phyloP scores from a whole-genome alignment of 2,329 filamentous ascomycete species.

The Fusarium mundagurra region DNA sequence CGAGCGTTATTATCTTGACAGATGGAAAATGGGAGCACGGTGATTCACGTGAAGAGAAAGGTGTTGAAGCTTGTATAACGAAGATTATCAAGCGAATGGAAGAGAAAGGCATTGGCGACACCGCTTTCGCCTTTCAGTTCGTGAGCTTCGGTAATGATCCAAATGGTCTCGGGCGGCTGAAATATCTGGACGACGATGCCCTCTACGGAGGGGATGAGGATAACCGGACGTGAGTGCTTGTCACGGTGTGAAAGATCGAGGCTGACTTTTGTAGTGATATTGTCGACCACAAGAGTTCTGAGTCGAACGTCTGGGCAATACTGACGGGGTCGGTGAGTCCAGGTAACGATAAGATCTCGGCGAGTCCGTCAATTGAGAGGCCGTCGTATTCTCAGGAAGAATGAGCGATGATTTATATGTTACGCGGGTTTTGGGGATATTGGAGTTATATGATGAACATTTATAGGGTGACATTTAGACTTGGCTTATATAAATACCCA shows the following conservation, averaged over 20 bases:
- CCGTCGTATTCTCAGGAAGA: not conserved
- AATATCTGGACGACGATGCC: constrained; percentile 15
- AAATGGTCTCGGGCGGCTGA: not conserved
- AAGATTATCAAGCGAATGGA: not conserved
- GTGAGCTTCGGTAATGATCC: constrained; percentile 22
- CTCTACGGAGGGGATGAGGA: not conserved
- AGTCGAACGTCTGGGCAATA: constrained; percentile 9
- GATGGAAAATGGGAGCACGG: constrained; percentile 8
- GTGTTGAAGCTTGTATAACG: not conserved
- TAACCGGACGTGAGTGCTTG: not conserved
- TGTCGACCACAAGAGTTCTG: constrained; percentile 17
- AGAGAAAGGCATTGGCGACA: not conserved
- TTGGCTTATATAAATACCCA: not conserved
- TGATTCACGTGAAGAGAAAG: not conserved
- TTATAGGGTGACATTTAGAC: not conserved
- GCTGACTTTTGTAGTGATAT: constrained; percentile 7
- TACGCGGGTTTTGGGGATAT: not conserved
- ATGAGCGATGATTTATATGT: not conserved
- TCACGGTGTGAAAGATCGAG: rapidly evolving
- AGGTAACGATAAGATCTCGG: not conserved
- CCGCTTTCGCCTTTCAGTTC: constrained; percentile 17
- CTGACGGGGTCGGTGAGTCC: constrained; percentile 3
- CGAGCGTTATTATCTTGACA: constrained; percentile 20
- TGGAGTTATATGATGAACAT: not conserved
- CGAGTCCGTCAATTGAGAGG: not conserved